phyloP scores from a whole-genome alignment of 768 basidiomycete species.

The Trichaptum fuscoviolaceum region DNA sequence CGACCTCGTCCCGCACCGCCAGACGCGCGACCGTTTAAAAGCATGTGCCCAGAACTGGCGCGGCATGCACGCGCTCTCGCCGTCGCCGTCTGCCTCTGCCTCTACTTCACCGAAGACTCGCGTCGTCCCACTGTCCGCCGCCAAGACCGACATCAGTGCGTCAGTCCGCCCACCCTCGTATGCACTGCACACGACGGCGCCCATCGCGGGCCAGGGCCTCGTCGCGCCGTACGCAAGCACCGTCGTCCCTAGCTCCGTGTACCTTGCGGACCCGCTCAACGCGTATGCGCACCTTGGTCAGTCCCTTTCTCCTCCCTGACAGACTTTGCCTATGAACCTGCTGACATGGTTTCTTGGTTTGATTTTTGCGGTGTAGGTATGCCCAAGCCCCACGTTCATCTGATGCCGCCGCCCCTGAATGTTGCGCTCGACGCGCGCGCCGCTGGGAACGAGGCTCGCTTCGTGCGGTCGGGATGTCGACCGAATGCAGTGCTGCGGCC shows the following conservation, averaged over 20 bases:
- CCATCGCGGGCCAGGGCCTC: constrained; percentile 48
- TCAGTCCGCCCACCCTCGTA: constrained; percentile 53
- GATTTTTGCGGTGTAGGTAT: constrained; percentile 37
- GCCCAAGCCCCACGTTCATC: constrained; percentile 79
- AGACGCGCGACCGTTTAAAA: constrained; percentile 46
- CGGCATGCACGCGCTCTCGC: constrained; percentile 53
- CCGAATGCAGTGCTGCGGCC: constrained; percentile 63
- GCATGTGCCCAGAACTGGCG: constrained; percentile 61
- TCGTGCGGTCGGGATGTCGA: constrained; percentile 58
- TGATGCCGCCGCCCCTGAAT: constrained; percentile 71
- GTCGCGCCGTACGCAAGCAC: constrained; percentile 61
- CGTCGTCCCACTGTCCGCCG: constrained; percentile 27
- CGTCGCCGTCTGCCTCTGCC: constrained; percentile 14
- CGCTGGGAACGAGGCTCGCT: constrained; percentile 58
- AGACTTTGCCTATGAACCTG: too few relatives aligned
- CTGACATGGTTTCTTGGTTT: constrained; percentile 15
- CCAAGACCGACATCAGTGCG: constrained; percentile 31
- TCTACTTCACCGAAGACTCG: constrained; percentile 23
- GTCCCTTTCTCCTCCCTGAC: neutral
- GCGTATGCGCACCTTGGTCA: constrained; percentile 63
- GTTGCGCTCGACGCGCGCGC: constrained; percentile 77
- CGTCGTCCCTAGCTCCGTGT: constrained; percentile 60
- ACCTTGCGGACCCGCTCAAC: constrained; percentile 77
- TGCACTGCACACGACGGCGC: constrained; percentile 56
- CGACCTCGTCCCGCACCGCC: constrained; percentile 39